phyloP scores from a whole-genome alignment of 192 early-diverging fungal species.

The Rhizophagus sp. region DNA sequence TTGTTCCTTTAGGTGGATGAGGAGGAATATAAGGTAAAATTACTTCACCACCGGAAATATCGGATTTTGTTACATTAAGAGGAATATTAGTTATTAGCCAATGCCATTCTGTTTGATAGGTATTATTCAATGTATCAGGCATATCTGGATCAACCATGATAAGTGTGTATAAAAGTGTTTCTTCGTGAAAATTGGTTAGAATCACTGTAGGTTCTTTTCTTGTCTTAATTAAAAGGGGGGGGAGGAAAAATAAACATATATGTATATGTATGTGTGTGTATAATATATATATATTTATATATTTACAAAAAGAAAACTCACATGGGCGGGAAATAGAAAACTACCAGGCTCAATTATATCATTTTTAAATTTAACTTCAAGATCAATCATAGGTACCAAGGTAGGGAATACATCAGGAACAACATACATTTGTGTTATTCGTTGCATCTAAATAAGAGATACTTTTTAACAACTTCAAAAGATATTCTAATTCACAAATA shows the following conservation, averaged over 20 bases:
- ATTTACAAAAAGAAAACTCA: constrained; percentile 24
- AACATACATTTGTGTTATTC: constrained; percentile 76
- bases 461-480: not conserved
- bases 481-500: not conserved
- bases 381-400: constrained; percentile 47
- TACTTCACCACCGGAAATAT: constrained; percentile 44
- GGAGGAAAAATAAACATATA: constrained; percentile 36
- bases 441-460: constrained; percentile 46
- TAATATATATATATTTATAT: too few species aligned
- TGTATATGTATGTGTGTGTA: not conserved
- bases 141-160: constrained; percentile 68
- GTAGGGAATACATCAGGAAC: constrained; percentile 70
- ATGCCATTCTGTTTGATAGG: constrained; percentile 72
- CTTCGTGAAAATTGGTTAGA: constrained; percentile 65
- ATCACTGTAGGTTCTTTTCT: constrained; percentile 54
- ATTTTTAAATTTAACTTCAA: constrained; percentile 44
- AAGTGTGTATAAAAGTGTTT: constrained; percentile 67
- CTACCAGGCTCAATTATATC: constrained; percentile 44
- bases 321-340: constrained; percentile 39
- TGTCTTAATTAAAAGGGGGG: constrained; percentile 44
- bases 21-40: constrained; percentile 67
- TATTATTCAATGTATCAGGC: constrained; percentile 61
- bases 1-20: constrained; percentile 76
- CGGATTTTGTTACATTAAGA: constrained; percentile 54
- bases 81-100: constrained; percentile 71